These are phyloP conservation scores for Leptographium galeiforme DNA, from an alignment of 2,329 filamentous ascomycete species.

Conservation along the genomic window DNA sequence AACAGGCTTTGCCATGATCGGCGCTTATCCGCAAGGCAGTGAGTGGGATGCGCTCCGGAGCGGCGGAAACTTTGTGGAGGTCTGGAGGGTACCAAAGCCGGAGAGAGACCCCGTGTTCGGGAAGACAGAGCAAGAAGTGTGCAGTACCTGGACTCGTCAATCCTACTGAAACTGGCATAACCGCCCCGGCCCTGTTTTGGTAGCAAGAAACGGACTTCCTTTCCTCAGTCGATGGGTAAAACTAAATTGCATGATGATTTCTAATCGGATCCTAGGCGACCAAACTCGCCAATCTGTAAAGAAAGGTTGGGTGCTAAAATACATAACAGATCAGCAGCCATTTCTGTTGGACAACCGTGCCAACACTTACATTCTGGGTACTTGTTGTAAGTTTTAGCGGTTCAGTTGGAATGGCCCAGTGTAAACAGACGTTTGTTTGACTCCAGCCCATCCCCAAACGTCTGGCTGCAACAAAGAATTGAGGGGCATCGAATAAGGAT, in stretches of 20 bases:
- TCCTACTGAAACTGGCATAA: too few relatives aligned
- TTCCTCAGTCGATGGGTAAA: too few relatives aligned
- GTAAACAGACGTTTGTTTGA: not conserved
- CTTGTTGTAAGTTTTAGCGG: too few relatives aligned
- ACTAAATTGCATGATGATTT: too few relatives aligned
- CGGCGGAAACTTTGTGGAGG: not conserved
- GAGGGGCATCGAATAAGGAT: not conserved
- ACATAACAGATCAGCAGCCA: not conserved
- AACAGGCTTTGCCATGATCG: not conserved
- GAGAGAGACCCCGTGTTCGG: not conserved
- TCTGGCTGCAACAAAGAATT: too few relatives aligned
- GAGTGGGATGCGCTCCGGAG: not conserved
- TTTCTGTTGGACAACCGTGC: not conserved
- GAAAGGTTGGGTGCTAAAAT: not conserved
- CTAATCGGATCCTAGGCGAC: too few relatives aligned
- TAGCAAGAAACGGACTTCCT: too few relatives aligned
- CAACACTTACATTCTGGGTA: too few relatives aligned
- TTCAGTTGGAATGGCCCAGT: too few relatives aligned
- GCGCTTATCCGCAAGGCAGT: not conserved
- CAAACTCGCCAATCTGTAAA: too few relatives aligned
- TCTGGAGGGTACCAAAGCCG: not conserved
- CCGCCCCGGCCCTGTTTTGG: too few relatives aligned
- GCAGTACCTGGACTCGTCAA: not conserved
- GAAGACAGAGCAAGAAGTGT: not conserved
- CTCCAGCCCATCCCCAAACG: not conserved